Evolutionary conservation across 257 asterid genomes (phyloP).

Genomic region (Lantana camara): DNA sequence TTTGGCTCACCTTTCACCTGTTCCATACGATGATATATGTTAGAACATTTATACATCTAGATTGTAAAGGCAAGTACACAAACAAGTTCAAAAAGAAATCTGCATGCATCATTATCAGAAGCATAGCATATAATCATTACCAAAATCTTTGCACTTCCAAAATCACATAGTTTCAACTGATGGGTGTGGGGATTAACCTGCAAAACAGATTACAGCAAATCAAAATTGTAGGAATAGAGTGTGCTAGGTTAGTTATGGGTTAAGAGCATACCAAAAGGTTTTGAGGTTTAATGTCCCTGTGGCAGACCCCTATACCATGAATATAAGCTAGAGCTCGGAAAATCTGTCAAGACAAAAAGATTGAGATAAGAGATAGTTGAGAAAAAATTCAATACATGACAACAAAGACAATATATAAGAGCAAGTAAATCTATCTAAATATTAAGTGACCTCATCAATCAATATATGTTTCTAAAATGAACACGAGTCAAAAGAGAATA

Average conservation of each 20-base stretch:
- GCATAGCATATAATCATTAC: neutral
- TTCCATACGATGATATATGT: neutral
- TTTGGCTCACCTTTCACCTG: constrained; percentile 6
- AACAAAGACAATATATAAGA: neutral
- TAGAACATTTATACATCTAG: neutral
- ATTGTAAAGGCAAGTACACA: neutral
- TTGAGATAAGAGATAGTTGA: neutral
- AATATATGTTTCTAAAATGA: neutral
- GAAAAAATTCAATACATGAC: neutral
- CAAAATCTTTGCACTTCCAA: constrained; percentile 1
- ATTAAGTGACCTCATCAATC: neutral
- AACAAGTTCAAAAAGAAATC: neutral
- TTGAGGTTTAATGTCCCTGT: constrained; percentile 3
- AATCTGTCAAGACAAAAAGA: neutral
- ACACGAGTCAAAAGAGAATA: neutral
- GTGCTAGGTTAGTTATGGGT: neutral
- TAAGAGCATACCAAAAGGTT: neutral
- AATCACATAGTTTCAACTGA: constrained; percentile 1
- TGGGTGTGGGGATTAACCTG: constrained; percentile 3
- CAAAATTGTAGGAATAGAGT: neutral
- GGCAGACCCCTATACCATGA: constrained; percentile 3
- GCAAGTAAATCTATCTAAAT: neutral
- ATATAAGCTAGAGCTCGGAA: constrained; percentile 1
- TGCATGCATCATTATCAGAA: neutral
- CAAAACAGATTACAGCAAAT: neutral